Evolutionary conservation across 129 eudicot species (phyloP).

Genomic region (Saussurea involucrata): DNA sequence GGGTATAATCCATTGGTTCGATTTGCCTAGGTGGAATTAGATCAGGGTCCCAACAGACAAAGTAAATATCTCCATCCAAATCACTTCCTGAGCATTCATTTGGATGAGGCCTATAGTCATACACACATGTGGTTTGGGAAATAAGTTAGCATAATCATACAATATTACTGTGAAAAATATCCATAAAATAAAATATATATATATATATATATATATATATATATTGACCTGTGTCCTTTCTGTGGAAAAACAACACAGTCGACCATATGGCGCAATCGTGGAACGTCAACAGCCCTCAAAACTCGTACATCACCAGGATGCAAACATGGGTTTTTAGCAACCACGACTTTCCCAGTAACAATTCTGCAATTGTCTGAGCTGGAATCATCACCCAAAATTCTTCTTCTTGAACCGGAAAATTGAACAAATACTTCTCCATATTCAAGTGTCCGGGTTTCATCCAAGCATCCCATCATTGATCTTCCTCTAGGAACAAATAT

Average conservation of each 20-base stretch:
- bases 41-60: slow-evolving; percentile 77
- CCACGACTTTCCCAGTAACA: slow-evolving; percentile 50
- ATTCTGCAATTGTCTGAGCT: slow-evolving; percentile 6
- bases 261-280: slow-evolving; percentile 66
- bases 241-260: slow-evolving; percentile 83
- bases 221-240: slow-evolving; percentile 51
- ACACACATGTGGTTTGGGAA: neutral
- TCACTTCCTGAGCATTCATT: slow-evolving; percentile 97
- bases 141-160: slow-evolving; percentile 8
- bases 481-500: slow-evolving; percentile 61
- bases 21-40: slow-evolving; percentile 56
- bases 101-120: slow-evolving; percentile 67
- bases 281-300: slow-evolving; percentile 58
- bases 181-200: neutral
- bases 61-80: slow-evolving; percentile 89
- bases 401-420: slow-evolving; percentile 43
- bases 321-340: slow-evolving; percentile 88
- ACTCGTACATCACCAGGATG: slow-evolving; percentile 86
- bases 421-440: slow-evolving; percentile 89
- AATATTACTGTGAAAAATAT: neutral
- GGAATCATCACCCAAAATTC: slow-evolving; percentile 31
- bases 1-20: slow-evolving; percentile 67
- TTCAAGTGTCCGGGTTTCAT: slow-evolving; percentile 67
- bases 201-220: no score
- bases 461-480: slow-evolving; percentile 88